Conservation (phyloP, 2,329 filamentous ascomycete species). For the Pestalotiopsis sp. region DNA sequence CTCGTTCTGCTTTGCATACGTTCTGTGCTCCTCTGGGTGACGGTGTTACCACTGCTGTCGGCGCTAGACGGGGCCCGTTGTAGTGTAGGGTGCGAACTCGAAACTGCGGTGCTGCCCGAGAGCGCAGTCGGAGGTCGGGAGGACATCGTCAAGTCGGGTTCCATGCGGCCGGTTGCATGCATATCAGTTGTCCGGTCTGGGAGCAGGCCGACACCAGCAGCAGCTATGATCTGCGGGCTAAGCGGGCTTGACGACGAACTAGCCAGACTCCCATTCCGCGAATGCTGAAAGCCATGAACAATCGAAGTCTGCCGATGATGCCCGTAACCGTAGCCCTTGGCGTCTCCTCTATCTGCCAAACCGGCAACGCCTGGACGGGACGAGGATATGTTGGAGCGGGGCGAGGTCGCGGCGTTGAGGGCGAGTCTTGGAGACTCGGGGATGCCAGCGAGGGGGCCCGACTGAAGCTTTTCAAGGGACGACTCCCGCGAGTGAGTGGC, state of each 20-base stretch:
- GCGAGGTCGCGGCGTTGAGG: conserved; percentile 31
- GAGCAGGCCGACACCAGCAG: conserved; percentile 57
- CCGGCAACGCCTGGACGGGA: conserved; percentile 42
- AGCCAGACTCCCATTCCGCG: conserved; percentile 81
- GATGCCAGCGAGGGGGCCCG: conserved; percentile 30
- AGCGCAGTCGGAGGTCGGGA: conserved; percentile 49
- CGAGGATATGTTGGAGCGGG: conserved; percentile 40
- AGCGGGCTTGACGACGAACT: conserved; percentile 81
- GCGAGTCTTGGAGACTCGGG: conserved; percentile 31
- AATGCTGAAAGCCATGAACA: conserved; percentile 93
- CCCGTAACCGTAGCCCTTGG: conserved; percentile 63
- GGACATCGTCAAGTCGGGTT: conserved; percentile 39
- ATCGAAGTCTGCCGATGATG: conserved; percentile 97
- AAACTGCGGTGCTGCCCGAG: conserved; percentile 41
- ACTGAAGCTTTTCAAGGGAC: conserved; percentile 54
- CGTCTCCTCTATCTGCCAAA: conserved; percentile 54
- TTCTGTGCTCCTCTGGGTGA: conserved; percentile 55
- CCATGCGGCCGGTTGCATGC: conserved; percentile 45
- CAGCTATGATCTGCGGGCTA: conserved; percentile 82
- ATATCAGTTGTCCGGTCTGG: conserved; percentile 51
- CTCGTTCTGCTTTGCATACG: conserved; percentile 67
- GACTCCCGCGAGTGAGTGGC: conserved; percentile 57
- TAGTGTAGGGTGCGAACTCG: conserved; percentile 29
- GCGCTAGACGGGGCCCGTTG: conserved; percentile 49
- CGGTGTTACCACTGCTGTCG: conserved; percentile 43